Conservation (phyloP, 371 early-diverging fungal species). For the Mortierella sp. region DNA sequence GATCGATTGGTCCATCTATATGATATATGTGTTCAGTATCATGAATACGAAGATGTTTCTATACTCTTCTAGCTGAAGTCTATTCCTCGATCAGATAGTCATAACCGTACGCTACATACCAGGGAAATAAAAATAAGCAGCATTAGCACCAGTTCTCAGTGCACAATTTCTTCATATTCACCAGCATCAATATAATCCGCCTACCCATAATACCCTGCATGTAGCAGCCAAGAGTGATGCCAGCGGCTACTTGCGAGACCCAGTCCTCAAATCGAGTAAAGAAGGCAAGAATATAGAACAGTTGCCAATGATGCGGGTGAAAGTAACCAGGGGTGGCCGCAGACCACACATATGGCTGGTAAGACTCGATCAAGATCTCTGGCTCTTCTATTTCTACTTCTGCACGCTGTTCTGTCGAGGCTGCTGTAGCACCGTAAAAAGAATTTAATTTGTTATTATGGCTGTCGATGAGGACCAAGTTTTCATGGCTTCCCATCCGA, state of each 20-base stretch:
- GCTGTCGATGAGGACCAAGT: conserved; percentile 8
- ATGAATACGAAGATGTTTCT: neutral
- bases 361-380: conserved; percentile 14
- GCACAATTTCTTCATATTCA: too few species aligned
- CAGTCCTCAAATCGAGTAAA: conserved; percentile 82
- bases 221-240: conserved; percentile 80
- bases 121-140: too few species aligned
- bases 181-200: too few species aligned
- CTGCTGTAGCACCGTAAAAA: conserved; percentile 1
- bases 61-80: neutral
- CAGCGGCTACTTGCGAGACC: conserved; percentile 80
- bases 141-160: too few species aligned
- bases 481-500: conserved; percentile 29
- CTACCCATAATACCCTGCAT: conserved; percentile 76
- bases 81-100: conserved; percentile 26
- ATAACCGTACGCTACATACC: too few species aligned
- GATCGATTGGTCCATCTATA: neutral
- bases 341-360: conserved; percentile 30
- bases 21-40: neutral
- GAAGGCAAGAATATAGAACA: conserved; percentile 86
- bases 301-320: conserved; percentile 91
- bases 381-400: conserved; percentile 6
- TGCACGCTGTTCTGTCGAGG: neutral
- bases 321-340: conserved; percentile 46
- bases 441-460: conserved; percentile 14